Evolutionary conservation across 1,139 yeast species (phyloP), one percentile per base, ranked within the genome.

Genomic region (Candida frijolesensis): DNA sequence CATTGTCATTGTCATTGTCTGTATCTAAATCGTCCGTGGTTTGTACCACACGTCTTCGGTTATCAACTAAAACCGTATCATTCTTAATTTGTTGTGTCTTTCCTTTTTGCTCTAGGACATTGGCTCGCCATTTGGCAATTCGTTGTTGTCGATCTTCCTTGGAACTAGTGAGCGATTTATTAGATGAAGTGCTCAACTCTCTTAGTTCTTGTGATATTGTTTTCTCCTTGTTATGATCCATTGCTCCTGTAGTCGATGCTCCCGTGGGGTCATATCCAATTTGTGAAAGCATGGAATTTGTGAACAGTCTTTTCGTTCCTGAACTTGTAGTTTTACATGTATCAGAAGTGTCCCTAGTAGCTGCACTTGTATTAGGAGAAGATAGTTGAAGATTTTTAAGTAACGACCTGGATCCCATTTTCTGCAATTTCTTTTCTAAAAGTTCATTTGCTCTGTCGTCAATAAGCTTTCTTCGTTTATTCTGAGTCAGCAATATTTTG

Each of bases 221-320:
- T 8, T 51, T 54, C 38, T 57, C 52, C 38, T 55, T 55, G 25
- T 53, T 52, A 2, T 55, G 48, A 4, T 44, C 61, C 8, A 25
- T 25, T 14, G 60, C 41, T 48, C 53, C 27, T 43, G 48, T 15
- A 41, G 41, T 0, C 27, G 39, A 22, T 11, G 27, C 8, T 25
- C 46, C 46, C 2, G 82, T 77, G 1, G 85, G 85, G 60, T 81
- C 84, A 59, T 76, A 80, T 1, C 86, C 85, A 37, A 80, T 65
- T 32, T 68, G 66, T 19, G 68, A 66, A 22, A 80, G 60, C 51
- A 76, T 65, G 6, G 71, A 67, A 45, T 67, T 64, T 14, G 74
- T 67, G 50, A 76, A 70, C 4, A 78, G 76, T 11, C 64, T 62
- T 27, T 54, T 55, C 54, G 46, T 25, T 25, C 29, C 29, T 54